Evolutionary conservation across 2,329 filamentous ascomycete species (phyloP).

Genomic region (Colletotrichum sp.): DNA sequence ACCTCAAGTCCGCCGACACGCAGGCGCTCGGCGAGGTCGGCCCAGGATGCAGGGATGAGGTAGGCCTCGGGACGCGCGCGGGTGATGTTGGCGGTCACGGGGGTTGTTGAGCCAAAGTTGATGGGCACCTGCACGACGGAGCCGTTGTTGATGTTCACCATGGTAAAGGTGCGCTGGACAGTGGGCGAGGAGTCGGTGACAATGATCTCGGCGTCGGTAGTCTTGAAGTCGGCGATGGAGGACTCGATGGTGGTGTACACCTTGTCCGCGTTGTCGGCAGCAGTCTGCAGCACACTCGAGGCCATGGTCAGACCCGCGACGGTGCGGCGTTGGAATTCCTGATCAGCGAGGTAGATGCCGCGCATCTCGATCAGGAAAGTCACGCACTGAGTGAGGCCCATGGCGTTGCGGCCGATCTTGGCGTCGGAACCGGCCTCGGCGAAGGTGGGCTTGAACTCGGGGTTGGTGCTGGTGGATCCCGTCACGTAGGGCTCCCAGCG

Average conservation of each 20-base stretch:
- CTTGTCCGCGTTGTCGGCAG: constrained; percentile 32
- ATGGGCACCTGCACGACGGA: constrained; percentile 32
- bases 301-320: constrained; percentile 32
- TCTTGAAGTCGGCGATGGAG: constrained; percentile 31
- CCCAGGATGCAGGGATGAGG: constrained; percentile 33
- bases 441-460: constrained; percentile 27
- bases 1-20: constrained; percentile 29
- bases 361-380: constrained; percentile 35
- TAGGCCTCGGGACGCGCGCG: constrained; percentile 33
- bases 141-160: constrained; percentile 31
- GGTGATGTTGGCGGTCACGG: constrained; percentile 30
- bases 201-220: constrained; percentile 28
- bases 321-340: constrained; percentile 35
- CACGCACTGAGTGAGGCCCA: constrained; percentile 33
- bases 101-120: constrained; percentile 32
- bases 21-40: constrained; percentile 30
- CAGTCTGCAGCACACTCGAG: constrained; percentile 32
- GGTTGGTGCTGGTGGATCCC: constrained; percentile 24
- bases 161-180: constrained; percentile 25
- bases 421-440: constrained; percentile 26
- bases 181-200: constrained; percentile 30
- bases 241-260: constrained; percentile 31
- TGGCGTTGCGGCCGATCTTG: constrained; percentile 33
- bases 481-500: constrained; percentile 36
- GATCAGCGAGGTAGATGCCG: constrained; percentile 33